Evolutionary conservation across 805 yeast genomes (phyloP).

Genomic region (Yarrowia yakushimensis): DNA sequence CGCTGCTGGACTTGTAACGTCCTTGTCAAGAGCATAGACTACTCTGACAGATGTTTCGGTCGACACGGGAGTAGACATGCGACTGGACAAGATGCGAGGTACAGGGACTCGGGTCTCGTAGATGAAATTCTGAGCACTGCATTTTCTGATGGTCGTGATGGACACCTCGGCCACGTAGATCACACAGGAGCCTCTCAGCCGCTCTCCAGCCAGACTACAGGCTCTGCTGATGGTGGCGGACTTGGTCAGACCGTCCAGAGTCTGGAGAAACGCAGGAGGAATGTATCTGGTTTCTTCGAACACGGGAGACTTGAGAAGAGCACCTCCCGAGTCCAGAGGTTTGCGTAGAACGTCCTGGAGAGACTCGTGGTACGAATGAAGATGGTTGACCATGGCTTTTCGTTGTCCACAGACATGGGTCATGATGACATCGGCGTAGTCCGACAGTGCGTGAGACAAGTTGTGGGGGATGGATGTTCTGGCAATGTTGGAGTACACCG

Average conservation of each 20-base stretch:
- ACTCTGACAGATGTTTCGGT: conserved; percentile 5
- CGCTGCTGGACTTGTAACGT: neutral
- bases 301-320: neutral
- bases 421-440: conserved; percentile 4
- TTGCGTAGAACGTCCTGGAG: neutral
- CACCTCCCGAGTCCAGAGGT: conserved; percentile 2
- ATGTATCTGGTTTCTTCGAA: conserved; percentile 3
- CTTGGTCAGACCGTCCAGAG: neutral
- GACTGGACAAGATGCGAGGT: neutral
- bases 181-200: neutral
- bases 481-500: conserved; percentile 4
- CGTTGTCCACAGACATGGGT: conserved; percentile 19
- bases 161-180: conserved; percentile 7
- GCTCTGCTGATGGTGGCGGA: neutral
- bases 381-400: conserved; percentile 17
- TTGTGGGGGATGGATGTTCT: neutral
- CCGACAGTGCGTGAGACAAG: neutral
- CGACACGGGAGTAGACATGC: neutral
- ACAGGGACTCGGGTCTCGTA: conserved; percentile 8
- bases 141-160: neutral
- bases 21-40: neutral
- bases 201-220: neutral
- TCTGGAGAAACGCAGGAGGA: neutral
- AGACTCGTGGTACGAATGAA: conserved; percentile 3
- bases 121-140: neutral